Evolutionary conservation across 1,139 yeast genomes (phyloP), one percentile per base, ranked within the genome.

Genomic region (Saccharomyces hybrid): DNA sequence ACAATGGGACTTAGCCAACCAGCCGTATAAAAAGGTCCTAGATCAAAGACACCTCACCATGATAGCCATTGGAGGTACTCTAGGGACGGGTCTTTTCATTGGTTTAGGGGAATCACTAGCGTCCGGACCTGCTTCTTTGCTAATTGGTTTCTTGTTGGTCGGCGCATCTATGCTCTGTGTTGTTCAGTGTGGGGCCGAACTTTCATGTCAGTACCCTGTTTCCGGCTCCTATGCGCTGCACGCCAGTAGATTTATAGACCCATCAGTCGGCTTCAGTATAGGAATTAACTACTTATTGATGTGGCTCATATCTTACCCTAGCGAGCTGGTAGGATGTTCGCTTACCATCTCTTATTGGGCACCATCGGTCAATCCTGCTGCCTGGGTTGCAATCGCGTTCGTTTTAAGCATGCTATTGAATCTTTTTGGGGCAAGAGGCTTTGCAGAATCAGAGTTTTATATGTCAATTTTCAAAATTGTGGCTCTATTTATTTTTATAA

Each of bases 11-110:
- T 34, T 34, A 34, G 42, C 42, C 2, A 34, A 34, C 8, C 42
- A 34, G 5, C 42, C 42, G 9, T 34, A 34, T 34, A 34, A 34
- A 14, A 34, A 34, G 11, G 42, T 34, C 9, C 46, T 60, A 25
- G 58, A 58, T 48, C 55, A 61, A 29, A 53, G 62, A 47, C 62
- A 60, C 51, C 48, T 60, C 53, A 60, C 59, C 25, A 60, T 60
- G 62, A 83, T 87, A 61, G 89, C 90, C 51, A 79, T 82, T 55
- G 95, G 95, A 57, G 95, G 95, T 29, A 78, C 88, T 47, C 86
- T 87, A 60, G 95, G 95, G 63, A 86, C 91, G n/a, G 88, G 87
- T 59, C 70, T 82, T 51, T 76, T 85, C 74, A 82, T 87, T 23
- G 86, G 86, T 66, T 73, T 81, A 44, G 89, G 89, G 54, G 75